These are phyloP conservation scores for Gillenia trifoliata DNA, from an alignment of 306 rosid species.

Conservation along the genomic window DNA sequence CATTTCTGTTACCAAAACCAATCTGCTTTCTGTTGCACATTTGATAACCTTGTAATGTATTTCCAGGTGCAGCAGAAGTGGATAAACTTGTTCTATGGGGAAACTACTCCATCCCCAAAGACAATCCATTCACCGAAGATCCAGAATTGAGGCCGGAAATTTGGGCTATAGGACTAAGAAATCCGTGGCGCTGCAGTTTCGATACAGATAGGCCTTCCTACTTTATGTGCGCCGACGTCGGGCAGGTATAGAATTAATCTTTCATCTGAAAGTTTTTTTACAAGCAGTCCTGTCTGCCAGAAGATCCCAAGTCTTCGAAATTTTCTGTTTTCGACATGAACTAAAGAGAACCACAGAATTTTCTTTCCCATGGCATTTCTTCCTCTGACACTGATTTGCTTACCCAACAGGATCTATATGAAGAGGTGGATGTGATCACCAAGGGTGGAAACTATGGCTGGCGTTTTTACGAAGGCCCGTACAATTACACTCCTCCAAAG, in stretches of 20 bases:
- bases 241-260: constrained; percentile 53
- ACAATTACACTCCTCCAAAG: constrained; percentile 26
- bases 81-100: constrained; percentile 78
- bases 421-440: constrained; percentile 88
- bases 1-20: neutral
- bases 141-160: constrained; percentile 63
- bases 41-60: neutral
- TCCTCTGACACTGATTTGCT: constrained; percentile 10
- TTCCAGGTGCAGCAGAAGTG: constrained; percentile 58
- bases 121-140: constrained; percentile 73
- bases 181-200: constrained; percentile 99
- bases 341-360: neutral
- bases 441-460: constrained; percentile 98
- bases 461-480: constrained; percentile 79
- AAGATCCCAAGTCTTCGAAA: neutral
- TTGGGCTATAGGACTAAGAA: constrained; percentile 85
- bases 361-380: neutral
- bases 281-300: neutral
- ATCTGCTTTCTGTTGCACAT: neutral
- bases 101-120: constrained; percentile 82
- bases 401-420: constrained; percentile 61
- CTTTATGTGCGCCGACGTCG: constrained; percentile 84
- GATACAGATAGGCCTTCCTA: constrained; percentile 81
- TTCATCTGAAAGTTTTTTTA: neutral
- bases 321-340: neutral